Evolutionary conservation across 2,329 filamentous ascomycete genomes (phyloP).

Genomic region (Teratosphaeriaceae sp.): DNA sequence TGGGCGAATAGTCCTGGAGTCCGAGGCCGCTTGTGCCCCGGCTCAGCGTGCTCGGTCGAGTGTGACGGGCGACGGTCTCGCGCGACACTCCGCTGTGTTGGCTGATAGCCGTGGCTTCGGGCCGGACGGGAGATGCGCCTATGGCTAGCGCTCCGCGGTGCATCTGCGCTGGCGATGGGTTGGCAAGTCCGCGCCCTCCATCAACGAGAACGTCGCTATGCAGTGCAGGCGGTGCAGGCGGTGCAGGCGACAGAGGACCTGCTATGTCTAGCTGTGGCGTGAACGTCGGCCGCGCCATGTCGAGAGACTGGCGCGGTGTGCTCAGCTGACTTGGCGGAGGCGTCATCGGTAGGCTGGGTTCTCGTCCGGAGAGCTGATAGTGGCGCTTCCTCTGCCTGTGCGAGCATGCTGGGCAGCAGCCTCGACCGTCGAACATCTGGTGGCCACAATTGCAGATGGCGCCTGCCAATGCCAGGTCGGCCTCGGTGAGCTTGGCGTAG

Average conservation of each 20-base stretch:
- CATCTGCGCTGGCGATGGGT: neutral
- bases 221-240: neutral
- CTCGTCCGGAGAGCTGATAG: neutral
- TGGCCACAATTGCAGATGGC: constrained; percentile 6
- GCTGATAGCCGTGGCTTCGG: neutral
- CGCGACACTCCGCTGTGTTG: constrained; percentile 4
- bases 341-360: neutral
- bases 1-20: constrained; percentile 7
- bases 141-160: neutral
- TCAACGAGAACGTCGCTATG: no score
- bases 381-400: constrained; percentile 1
- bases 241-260: neutral
- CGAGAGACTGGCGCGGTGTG: neutral
- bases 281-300: neutral
- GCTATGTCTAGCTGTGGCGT: neutral
- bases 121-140: neutral
- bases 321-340: constrained; percentile 1
- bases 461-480: constrained; percentile 6
- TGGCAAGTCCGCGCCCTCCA: no score
- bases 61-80: neutral
- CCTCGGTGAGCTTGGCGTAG: neutral
- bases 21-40: neutral
- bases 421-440: constrained; percentile 4
- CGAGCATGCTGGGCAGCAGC: constrained; percentile 6
- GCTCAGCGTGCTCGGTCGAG: neutral